Evolutionary conservation across 176 grass and related monocot genomes (phyloP).

Genomic region (Zea mays): DNA sequence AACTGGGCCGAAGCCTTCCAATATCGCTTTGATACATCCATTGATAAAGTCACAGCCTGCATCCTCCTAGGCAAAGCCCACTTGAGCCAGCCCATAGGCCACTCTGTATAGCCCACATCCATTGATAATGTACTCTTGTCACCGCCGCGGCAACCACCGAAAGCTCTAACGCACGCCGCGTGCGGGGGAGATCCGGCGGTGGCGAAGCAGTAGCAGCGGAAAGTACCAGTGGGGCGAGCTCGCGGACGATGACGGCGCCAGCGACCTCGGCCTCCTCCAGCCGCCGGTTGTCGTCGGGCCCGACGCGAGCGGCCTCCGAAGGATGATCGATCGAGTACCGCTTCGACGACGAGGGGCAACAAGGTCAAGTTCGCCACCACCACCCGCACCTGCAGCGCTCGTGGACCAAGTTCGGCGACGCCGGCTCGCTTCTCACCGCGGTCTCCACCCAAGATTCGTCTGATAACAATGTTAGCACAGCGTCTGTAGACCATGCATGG

Average conservation of each 20-base stretch:
- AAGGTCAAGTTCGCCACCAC: conserved; percentile 70
- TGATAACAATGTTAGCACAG: not conserved
- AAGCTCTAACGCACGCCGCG: conserved; percentile 11
- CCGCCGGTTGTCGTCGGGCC: conserved; percentile 60
- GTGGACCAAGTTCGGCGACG: conserved; percentile 78
- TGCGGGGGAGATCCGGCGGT: conserved; percentile 7
- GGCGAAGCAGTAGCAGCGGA: conserved; percentile 32
- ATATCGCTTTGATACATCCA: not conserved
- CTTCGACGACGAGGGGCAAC: conserved; percentile 63
- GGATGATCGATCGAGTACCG: conserved; percentile 58
- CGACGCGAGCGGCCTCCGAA: conserved; percentile 60
- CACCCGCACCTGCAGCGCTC: conserved; percentile 56
- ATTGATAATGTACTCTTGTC: no score
- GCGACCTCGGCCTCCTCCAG: conserved; percentile 65
- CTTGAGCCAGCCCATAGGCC: not conserved
- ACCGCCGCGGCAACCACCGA: not conserved
- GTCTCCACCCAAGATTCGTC: conserved; percentile 53
- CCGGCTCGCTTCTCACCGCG: conserved; percentile 61
- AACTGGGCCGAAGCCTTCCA: not conserved
- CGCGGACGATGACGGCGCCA: conserved; percentile 51
- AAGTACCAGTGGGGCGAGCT: conserved; percentile 75
- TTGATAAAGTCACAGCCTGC: not conserved
- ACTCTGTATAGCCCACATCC: not conserved
- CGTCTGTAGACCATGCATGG: not conserved
- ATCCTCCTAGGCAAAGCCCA: not conserved